Percentiles rank a stretch among this genome's conserved stretches.
Conservation (phyloP, 1,139 yeast species). For the Kurtzmaniella quercitrusa region DNA sequence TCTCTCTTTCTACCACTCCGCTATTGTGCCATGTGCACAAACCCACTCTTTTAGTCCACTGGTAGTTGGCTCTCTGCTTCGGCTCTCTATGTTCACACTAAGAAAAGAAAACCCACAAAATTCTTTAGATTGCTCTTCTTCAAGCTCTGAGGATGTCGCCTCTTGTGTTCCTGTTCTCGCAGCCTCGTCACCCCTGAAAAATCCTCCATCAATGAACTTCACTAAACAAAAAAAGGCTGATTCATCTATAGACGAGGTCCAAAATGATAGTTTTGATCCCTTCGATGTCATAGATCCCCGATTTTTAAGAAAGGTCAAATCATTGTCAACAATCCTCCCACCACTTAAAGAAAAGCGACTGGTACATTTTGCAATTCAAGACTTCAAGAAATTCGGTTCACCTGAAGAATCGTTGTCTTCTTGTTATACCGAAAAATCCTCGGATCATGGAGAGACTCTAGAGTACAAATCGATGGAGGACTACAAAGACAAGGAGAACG, state of each 20-base stretch:
- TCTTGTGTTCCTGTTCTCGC: neutral
- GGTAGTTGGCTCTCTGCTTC: no score
- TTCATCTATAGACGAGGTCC: neutral
- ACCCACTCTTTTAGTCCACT: neutral
- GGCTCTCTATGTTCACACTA: neutral
- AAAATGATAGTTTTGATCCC: conserved; percentile 6
- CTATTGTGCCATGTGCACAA: neutral
- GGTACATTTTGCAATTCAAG: neutral
- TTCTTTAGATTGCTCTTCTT: neutral
- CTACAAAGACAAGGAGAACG: neutral
- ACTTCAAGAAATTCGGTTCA: neutral
- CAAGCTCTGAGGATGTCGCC: neutral
- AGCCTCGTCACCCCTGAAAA: neutral
- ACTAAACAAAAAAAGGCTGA: neutral
- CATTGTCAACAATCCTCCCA: neutral
- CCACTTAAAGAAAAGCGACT: neutral
- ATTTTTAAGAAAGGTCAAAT: neutral
- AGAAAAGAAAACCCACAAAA: neutral
- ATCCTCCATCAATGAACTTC: neutral
- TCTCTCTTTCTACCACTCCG: neutral
- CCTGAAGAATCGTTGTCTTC: neutral
- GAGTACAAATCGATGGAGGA: neutral
- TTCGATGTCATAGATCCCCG: neutral
- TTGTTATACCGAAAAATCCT: neutral
- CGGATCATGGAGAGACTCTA: neutral